Percentiles rank a stretch among this genome's conserved stretches.
Conservation (phyloP, 2,329 filamentous ascomycete genomes). For the Raffaelea albimanens region DNA sequence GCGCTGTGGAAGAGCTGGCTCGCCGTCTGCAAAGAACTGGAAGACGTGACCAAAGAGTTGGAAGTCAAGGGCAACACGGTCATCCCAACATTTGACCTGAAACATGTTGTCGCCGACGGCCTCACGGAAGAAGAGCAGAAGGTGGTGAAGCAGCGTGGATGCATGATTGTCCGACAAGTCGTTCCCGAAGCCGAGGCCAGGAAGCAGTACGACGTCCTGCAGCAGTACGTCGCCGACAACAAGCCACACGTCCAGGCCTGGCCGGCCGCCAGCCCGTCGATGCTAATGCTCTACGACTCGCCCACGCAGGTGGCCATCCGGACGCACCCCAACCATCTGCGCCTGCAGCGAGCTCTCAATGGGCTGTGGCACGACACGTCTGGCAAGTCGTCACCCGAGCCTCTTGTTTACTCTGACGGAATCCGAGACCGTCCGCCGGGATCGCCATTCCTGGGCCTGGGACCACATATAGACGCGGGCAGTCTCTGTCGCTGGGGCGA, state of each 20-base stretch:
- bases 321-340: constrained; percentile 26
- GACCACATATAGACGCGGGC: constrained; percentile 34
- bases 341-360: constrained; percentile 25
- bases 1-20: neutral
- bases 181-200: neutral
- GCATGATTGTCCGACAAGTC: neutral
- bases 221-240: constrained; percentile 15
- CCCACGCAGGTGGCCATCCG: constrained; percentile 27
- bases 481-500: constrained; percentile 33
- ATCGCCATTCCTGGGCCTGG: constrained; percentile 27
- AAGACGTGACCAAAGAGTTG: neutral
- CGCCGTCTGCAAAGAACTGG: neutral
- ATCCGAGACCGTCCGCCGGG: constrained; percentile 27
- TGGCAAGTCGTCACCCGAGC: constrained; percentile 14
- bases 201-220: neutral
- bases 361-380: constrained; percentile 24
- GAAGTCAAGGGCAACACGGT: neutral
- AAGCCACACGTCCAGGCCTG: constrained; percentile 21
- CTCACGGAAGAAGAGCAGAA: neutral
- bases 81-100: neutral
- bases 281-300: constrained; percentile 28
- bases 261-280: constrained; percentile 26
- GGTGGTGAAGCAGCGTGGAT: neutral
- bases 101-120: neutral
- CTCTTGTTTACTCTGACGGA: constrained; percentile 29